A percentile compares a stretch with the other conserved stretches of the same genome.
phyloP scores from a whole-genome alignment of 306 rosid species.

The Cucurbita moschata region DNA sequence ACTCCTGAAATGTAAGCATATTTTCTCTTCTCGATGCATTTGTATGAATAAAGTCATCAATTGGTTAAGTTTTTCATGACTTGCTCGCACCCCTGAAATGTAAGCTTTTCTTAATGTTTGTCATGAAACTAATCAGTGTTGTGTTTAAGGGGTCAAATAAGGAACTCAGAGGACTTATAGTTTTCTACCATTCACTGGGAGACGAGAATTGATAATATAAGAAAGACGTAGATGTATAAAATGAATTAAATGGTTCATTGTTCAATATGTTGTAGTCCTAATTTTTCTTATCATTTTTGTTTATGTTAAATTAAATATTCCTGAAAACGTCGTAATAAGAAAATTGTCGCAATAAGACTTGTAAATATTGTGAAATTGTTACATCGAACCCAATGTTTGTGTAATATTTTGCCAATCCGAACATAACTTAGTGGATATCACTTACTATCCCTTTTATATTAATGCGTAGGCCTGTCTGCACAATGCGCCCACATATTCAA shows the following conservation, averaged over 20 bases:
- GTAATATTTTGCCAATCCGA: neutral
- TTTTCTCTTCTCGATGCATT: neutral
- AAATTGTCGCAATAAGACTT: neutral
- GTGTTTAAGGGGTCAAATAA: neutral
- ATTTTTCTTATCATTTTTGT: neutral
- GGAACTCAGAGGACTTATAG: neutral
- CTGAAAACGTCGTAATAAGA: neutral
- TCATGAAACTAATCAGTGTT: neutral
- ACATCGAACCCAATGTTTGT: neutral
- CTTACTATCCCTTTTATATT: neutral
- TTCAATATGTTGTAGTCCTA: neutral
- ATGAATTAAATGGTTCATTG: neutral
- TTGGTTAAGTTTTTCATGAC: neutral
- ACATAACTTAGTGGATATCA: neutral
- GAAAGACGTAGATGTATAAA: neutral
- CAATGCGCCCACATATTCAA: slow-evolving; percentile 50
- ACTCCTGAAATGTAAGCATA: slow-evolving; percentile 70
- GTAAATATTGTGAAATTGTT: neutral
- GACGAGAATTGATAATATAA: neutral
- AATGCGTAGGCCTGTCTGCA: slow-evolving; percentile 59
- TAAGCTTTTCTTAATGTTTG: neutral
- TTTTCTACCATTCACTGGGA: neutral
- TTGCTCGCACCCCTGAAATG: neutral
- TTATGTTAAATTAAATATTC: neutral
- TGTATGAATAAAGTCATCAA: neutral